A percentile compares a stretch with the other conserved stretches of the same genome.
These are phyloP conservation scores for Mucor piriformis DNA, from an alignment of 371 early-diverging fungal genomes.

Conservation along the genomic window DNA sequence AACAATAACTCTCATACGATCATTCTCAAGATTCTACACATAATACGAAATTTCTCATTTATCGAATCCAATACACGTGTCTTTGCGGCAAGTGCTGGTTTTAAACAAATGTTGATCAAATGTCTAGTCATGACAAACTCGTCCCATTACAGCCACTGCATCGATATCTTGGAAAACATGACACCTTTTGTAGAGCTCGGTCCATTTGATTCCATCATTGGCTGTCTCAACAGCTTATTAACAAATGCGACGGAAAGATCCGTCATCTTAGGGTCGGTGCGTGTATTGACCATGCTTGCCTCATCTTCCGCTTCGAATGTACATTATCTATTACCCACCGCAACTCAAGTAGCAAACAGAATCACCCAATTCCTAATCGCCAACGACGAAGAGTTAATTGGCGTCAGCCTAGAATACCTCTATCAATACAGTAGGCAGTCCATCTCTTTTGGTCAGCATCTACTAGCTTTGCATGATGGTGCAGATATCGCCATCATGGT, in stretches of 20 bases:
- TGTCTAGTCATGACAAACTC: constrained; percentile 57
- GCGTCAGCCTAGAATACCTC: constrained; percentile 69
- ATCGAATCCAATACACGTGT: constrained; percentile 61
- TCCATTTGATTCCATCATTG: constrained; percentile 44
- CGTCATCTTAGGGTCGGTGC: constrained; percentile 64
- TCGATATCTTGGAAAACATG: constrained; percentile 76
- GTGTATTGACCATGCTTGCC: constrained; percentile 62
- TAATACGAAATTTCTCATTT: constrained; percentile 76
- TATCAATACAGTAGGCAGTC: constrained; percentile 69
- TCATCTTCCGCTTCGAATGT: constrained; percentile 53
- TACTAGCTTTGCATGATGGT: constrained; percentile 48
- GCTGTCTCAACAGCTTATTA: constrained; percentile 41
- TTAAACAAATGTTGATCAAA: constrained; percentile 58
- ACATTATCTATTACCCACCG: constrained; percentile 35
- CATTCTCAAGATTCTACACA: constrained; percentile 72
- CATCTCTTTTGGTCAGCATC: constrained; percentile 48
- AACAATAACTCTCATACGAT: background rate
- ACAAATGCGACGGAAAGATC: constrained; percentile 62
- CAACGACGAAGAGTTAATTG: constrained; percentile 74
- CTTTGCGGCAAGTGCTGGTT: constrained; percentile 45
- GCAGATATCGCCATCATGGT: constrained; percentile 58
- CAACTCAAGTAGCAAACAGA: constrained; percentile 39
- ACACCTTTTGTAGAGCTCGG: constrained; percentile 53
- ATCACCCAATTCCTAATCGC: constrained; percentile 64
- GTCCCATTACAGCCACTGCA: constrained; percentile 57